Conservation (phyloP, 305 asterid species). For the Plantago coronopus region DNA sequence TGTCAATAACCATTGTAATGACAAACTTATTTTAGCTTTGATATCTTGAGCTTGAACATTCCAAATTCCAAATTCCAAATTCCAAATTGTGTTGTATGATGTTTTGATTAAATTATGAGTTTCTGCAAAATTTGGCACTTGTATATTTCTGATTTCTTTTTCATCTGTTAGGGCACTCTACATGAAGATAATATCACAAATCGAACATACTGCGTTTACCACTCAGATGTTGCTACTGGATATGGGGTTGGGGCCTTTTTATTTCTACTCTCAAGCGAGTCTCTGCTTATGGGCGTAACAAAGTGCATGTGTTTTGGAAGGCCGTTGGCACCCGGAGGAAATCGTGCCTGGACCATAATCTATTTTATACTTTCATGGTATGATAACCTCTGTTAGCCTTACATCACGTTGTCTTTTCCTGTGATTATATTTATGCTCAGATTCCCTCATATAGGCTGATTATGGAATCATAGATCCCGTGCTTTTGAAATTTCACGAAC, state of each 20-base stretch:
- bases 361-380: slow-evolving; percentile 81
- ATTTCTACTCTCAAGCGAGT: slow-evolving; percentile 82
- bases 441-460: not conserved
- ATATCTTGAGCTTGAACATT: no score
- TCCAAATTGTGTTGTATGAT: not conserved
- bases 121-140: slow-evolving; percentile 1
- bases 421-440: not conserved
- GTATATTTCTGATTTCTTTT: slow-evolving; percentile 5
- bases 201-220: slow-evolving; percentile 76
- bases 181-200: slow-evolving; percentile 37
- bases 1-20: no score
- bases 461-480: no score
- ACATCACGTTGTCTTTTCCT: not conserved
- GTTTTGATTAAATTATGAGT: not conserved
- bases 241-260: slow-evolving; percentile 87
- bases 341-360: slow-evolving; percentile 93
- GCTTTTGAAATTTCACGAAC: no score
- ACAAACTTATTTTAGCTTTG: no score
- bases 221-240: slow-evolving; percentile 84
- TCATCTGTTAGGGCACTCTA: slow-evolving; percentile 35
- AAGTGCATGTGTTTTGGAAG: slow-evolving; percentile 95
- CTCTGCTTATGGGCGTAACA: slow-evolving; percentile 85
- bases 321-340: slow-evolving; percentile 80
- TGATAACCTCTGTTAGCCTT: slow-evolving; percentile 15
- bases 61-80: no score